Evolutionary conservation across 148 eudicot genomes (phyloP).

Genomic region (Camellia sinensis): DNA sequence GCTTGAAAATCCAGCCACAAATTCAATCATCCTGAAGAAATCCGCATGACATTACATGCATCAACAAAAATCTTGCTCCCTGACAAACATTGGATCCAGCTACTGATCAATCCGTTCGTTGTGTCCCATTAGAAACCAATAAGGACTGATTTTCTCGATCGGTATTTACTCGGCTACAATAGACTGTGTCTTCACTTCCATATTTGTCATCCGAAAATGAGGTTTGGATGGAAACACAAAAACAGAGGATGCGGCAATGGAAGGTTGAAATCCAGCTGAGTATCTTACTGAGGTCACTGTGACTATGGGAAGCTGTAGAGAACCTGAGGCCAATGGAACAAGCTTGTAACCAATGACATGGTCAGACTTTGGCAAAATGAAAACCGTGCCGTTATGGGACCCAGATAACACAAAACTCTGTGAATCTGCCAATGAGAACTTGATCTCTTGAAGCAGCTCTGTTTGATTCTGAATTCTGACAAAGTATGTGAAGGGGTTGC

Average conservation of each 20-base stretch:
- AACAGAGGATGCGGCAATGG: slow-evolving; percentile 59
- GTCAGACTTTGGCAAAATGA: slow-evolving; percentile 70
- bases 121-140: background rate
- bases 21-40: background rate
- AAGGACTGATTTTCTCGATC: background rate
- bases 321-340: slow-evolving; percentile 75
- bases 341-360: slow-evolving; percentile 71
- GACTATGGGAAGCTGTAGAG: slow-evolving; percentile 74
- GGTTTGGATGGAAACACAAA: slow-evolving; percentile 85
- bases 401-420: slow-evolving; percentile 86
- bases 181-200: slow-evolving; percentile 26
- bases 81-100: background rate
- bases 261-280: slow-evolving; percentile 83
- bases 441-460: slow-evolving; percentile 82
- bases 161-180: slow-evolving; percentile 41
- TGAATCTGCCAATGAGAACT: slow-evolving; percentile 77
- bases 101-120: background rate
- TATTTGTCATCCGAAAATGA: slow-evolving; percentile 37
- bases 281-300: slow-evolving; percentile 66
- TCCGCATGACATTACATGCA: background rate
- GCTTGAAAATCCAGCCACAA: background rate
- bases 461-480: slow-evolving; percentile 68
- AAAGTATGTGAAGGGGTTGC: slow-evolving; percentile 74
- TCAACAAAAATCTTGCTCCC: background rate
- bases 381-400: slow-evolving; percentile 65